These are phyloP conservation scores for Paramarasmius palmivorus DNA, from an alignment of 1,284 basidiomycete species.

Conservation along the genomic window DNA sequence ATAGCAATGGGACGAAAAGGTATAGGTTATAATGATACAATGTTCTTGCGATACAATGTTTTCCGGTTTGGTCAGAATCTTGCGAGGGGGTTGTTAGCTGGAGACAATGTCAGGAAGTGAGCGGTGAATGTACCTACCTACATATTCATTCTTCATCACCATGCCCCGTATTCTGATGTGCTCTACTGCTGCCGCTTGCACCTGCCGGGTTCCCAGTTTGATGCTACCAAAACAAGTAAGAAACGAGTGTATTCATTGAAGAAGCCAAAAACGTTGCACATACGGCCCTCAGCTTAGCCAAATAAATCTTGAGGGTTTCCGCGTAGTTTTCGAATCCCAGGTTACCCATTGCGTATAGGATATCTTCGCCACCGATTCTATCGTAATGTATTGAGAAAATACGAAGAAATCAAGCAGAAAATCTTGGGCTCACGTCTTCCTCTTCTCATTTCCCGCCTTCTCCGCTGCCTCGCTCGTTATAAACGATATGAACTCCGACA, in stretches of 20 bases:
- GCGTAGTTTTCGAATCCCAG: slow-evolving; percentile 96
- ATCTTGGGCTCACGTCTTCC: slow-evolving; percentile 34
- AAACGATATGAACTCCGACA: slow-evolving; percentile 95
- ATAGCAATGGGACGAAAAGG: neutral
- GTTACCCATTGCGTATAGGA: slow-evolving; percentile 84
- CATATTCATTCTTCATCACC: too few species aligned
- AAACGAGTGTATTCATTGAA: neutral
- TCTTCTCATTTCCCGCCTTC: slow-evolving; percentile 84
- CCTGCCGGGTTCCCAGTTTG: neutral
- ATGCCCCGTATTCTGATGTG: too few species aligned
- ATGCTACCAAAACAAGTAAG: slow-evolving; percentile 1
- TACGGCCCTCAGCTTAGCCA: slow-evolving; percentile 87
- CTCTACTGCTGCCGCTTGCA: too few species aligned
- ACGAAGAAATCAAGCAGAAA: neutral
- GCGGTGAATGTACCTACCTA: too few species aligned
- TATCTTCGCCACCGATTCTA: slow-evolving; percentile 85
- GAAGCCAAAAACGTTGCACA: slow-evolving; percentile 25
- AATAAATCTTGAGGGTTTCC: slow-evolving; percentile 85
- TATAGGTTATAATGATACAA: neutral
- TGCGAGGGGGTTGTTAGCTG: too few species aligned
- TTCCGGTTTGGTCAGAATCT: too few species aligned
- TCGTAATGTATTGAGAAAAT: slow-evolving; percentile 53
- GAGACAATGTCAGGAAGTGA: too few species aligned
- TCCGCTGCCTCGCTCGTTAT: slow-evolving; percentile 91
- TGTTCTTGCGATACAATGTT: neutral